phyloP scores from a whole-genome alignment of 2,329 filamentous ascomycete species.

The Cyphellophora europaea region DNA sequence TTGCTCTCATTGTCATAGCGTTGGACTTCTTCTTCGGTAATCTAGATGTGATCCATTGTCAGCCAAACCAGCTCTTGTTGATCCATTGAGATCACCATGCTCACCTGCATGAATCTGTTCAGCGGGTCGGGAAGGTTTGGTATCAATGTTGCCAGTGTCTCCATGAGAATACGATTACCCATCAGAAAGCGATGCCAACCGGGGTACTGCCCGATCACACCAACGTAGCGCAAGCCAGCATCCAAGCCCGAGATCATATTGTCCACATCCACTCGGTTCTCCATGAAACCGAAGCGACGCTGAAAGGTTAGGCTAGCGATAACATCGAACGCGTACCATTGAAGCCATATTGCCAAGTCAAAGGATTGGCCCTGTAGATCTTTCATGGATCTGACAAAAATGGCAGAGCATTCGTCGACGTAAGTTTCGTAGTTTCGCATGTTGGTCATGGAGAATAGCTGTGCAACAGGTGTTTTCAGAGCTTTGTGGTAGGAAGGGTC shows the following conservation, averaged over 20 bases:
- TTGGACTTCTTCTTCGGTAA: too few relatives aligned
- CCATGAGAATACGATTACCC: too few relatives aligned
- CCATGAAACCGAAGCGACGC: conserved; percentile 64
- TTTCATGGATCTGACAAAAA: conserved; percentile 7
- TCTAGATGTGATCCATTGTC: too few relatives aligned
- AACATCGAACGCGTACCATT: conserved; percentile 74
- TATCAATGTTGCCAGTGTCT: too few relatives aligned
- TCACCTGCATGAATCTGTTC: too few relatives aligned
- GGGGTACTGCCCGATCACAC: conserved; percentile 9
- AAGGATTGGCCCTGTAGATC: conserved; percentile 5
- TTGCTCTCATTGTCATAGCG: too few relatives aligned
- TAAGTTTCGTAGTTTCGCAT: conserved; percentile 39
- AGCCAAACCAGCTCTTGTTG: too few relatives aligned
- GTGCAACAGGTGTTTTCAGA: conserved; percentile 28
- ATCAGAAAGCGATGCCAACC: conserved; percentile 4
- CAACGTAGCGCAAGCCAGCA: conserved; percentile 5
- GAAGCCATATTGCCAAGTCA: conserved; percentile 46
- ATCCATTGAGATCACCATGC: too few relatives aligned
- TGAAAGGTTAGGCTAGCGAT: conserved; percentile 33
- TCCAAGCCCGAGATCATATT: conserved; percentile 8
- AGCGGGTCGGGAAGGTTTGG: too few relatives aligned
- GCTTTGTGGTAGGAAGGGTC: conserved; percentile 5
- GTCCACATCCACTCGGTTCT: conserved; percentile 64
- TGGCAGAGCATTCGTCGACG: conserved; percentile 26
- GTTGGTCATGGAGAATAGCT: conserved; percentile 38